Base-by-base conservation (phyloP, 2,329 filamentous ascomycete species). In the Aspergillus piperis region DNA sequence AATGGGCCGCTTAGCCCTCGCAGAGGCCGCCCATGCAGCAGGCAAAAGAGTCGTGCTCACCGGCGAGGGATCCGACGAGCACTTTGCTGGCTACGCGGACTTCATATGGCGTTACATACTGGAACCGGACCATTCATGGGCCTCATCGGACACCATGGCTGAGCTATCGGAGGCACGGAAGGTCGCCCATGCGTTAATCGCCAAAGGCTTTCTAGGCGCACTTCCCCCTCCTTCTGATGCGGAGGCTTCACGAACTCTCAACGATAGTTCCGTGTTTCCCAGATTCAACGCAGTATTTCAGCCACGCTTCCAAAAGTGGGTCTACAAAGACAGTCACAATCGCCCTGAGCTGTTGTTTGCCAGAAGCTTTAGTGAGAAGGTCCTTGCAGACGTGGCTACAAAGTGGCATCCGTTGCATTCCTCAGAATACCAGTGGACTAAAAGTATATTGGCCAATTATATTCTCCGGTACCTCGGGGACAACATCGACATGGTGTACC, bases 31-130 rank as follows among this genome's bases (percentile, higher is more conserved):
- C 0, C 76, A 72, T 11, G 72, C 81, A 41, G 70, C 77, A 8
- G 83, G 82, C 7, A 77, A 82, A 68, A 84, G 84, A 60, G 83
- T 85, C 4, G 79, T 86, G 2, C 71, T 86, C 3, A 84, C 82
- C 0, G 79, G 78, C 63, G 81, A 84, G 65, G 82, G 82, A 4
- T 71, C 81, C 8, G 84, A 86, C 62, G 84, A 86, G 71, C 76
- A 81, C 54, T 86, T 86, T 66, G 79, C 74, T 2, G 84, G 84
- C 30, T 86, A 86, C 62, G 70, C 75, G 0, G 71, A 76, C 50
- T 82, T 81, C 57, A 66, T 77, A 0, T 70, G 77, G 0, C 82
- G 85, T 55, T 79, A 78, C 55, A 73, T 86, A 2, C 75, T 78
- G 10, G 83, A 85, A 64, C 66, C 77, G 1, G 84, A 86, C 63